Percentiles rank a stretch among this genome's conserved stretches.
Conservation (phyloP, 2,329 filamentous ascomycete species). For the Helotiales sp. region DNA sequence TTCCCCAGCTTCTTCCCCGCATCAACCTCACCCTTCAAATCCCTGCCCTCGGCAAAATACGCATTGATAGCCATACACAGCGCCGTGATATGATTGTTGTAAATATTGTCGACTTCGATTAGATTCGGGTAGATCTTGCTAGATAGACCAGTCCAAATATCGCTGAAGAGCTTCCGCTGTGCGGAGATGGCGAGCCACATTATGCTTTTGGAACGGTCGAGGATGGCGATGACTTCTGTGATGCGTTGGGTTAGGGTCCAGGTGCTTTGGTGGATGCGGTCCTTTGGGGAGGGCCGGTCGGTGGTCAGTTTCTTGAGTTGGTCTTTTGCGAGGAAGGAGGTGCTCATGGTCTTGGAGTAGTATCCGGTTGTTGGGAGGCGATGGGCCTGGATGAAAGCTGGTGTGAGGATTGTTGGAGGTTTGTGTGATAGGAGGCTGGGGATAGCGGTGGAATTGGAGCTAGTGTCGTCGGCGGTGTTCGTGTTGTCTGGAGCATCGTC, state of each 20-base stretch:
- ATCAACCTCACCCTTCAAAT: background rate
- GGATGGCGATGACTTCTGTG: slow-evolving; percentile 14
- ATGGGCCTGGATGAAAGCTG: slow-evolving; percentile 23
- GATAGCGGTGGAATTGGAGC: background rate
- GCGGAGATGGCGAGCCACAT: slow-evolving; percentile 20
- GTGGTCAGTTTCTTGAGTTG: slow-evolving; percentile 21
- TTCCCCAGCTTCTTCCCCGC: background rate
- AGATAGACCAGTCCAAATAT: slow-evolving; percentile 17
- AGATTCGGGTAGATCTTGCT: slow-evolving; percentile 26
- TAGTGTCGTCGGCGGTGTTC: background rate
- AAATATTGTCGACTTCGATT: slow-evolving; percentile 27
- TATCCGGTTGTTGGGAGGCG: slow-evolving; percentile 22
- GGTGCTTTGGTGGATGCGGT: slow-evolving; percentile 14
- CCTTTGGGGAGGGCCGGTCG: background rate
- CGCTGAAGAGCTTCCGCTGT: slow-evolving; percentile 17
- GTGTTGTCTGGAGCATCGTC: background rate
- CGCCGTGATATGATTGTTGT: slow-evolving; percentile 21
- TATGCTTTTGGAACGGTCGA: slow-evolving; percentile 15
- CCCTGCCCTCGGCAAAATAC: slow-evolving; percentile 5
- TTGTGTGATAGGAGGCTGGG: background rate
- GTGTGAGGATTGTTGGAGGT: background rate
- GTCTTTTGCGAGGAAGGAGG: slow-evolving; percentile 14
- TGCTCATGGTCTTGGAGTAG: slow-evolving; percentile 25
- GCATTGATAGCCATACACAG: slow-evolving; percentile 29
- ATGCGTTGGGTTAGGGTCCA: slow-evolving; percentile 29